Evolutionary conservation across 2,329 filamentous ascomycete species (phyloP), one percentile per base, ranked within the genome.

Genomic region (Aureobasidium sp.): DNA sequence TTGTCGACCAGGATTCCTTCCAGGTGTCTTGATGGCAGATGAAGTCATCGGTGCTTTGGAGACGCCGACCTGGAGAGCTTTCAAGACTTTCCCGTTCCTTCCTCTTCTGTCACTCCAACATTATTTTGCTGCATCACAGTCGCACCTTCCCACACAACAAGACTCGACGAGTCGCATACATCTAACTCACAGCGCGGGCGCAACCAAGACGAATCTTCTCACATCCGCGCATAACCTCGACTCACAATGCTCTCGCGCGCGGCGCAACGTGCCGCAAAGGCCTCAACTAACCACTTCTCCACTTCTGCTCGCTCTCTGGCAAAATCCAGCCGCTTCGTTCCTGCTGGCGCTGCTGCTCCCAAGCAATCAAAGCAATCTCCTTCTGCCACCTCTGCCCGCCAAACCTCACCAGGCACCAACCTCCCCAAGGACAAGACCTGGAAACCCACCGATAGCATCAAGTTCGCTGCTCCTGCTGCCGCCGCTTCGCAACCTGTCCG

Each of bases 361-460:
- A 58, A 48, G 42, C n/a, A 30, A 14, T 65, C 34, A 50, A 59
- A 59, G 41, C 47, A 68, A 32, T 50, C 63, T 2, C 50, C 53
- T 11, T n/a, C 51, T 36, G 62, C 68, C 30, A 65, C 64, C 21
- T 50, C 65, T 34, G 64, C 67, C 42, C 65, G 68, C 55, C 71
- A 73, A 61, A 73, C 70, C 39, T 72, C 70, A 30, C 70, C 70
- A 11, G 70, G 71, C 29, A 71, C 70, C 29, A 65, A 64, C 32
- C 29, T 70, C 7, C 68, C 68, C 9, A 68, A 73, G 61, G 71
- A 76, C 62, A 69, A 75, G 64, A 75, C 74, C 51, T 77, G 75
- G 75, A 76, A 75, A 64, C 71, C 70, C 0, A 65, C 71, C 34
- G 73, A 76, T 64, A 67, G 71, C 50, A 73, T 77, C 65, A 75